Evolutionary conservation across 306 rosid genomes (phyloP), one percentile per base, ranked within the genome.

Genomic region (Gynostemma pentaphyllum): DNA sequence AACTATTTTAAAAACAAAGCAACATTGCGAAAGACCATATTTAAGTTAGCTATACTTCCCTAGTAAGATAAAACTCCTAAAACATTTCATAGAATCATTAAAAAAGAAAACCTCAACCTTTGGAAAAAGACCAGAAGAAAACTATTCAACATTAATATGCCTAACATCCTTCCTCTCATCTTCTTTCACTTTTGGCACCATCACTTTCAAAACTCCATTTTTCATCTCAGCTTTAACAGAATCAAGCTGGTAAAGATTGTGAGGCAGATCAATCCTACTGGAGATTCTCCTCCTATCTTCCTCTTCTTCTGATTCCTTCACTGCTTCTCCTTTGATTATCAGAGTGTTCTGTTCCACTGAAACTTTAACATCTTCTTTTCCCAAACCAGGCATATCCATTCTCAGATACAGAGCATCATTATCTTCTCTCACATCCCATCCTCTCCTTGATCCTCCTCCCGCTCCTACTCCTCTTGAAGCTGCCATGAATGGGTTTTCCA

Each of bases 181-280:
- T 39, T 78, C 83, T 64, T 74, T 78, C 14, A 84, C 76, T 44
- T 85, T 87, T 0, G 90, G 94, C 54, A 84, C 74, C 59, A 11
- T 7, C 8, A 90, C 51, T 69, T 76, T 90, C 22, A 87, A 79
- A 56, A 90, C 88, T 16, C 97, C 97, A 28, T 87, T 85, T 45
- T 87, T 87, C 88, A 87, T 90, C 75, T 87, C 95, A 4, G 95
- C 97, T 53, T 65, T 87, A 55, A 90, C 83, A 2, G 81, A 69
- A 10, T 82, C 82, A 0, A 81, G 34, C 79, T 81, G 72, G 62
- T 81, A 85, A 1, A 84, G 62, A 16, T 72, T 74, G 0, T 78
- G 78, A 1, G 88, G 90, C 61, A 87, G 47, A 45, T 85, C 95
- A 12, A 90, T 60, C 46, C 95, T 54, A 69, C 85, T 87, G 0